phyloP scores from a whole-genome alignment of 176 grass and related monocot genomes.

The Olyra latifolia region DNA sequence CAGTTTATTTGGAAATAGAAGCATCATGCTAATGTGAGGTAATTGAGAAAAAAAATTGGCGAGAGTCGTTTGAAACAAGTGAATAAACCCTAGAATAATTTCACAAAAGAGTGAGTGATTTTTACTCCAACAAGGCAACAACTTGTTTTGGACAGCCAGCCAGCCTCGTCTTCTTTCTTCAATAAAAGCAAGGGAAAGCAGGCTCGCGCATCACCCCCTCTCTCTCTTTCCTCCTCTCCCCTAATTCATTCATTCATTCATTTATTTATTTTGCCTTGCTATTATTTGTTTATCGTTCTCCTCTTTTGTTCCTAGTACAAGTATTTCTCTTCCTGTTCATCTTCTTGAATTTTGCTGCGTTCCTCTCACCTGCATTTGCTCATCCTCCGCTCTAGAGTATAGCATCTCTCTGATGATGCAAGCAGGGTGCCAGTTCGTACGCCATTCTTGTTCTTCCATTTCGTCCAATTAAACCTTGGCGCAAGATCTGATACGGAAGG shows the following conservation, averaged over 20 bases:
- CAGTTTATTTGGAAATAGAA: background rate
- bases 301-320: background rate
- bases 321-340: background rate
- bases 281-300: background rate
- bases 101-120: background rate
- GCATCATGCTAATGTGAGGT: background rate
- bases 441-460: background rate
- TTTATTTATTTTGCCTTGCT: too few species aligned
- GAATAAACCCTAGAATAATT: background rate
- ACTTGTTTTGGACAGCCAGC: background rate
- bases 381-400: background rate
- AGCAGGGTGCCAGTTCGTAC: background rate
- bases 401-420: background rate
- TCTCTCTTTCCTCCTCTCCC: background rate
- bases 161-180: too few species aligned
- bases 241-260: too few species aligned
- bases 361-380: constrained; percentile 14
- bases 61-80: background rate
- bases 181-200: background rate
- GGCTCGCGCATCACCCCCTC: background rate
- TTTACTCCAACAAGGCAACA: background rate
- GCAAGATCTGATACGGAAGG: constrained; percentile 45
- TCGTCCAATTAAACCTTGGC: background rate
- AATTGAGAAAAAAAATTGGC: background rate
- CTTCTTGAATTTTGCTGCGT: background rate